Base-by-base conservation (phyloP, 2,329 filamentous ascomycete species). In the Keithomyces neogunnii region DNA sequence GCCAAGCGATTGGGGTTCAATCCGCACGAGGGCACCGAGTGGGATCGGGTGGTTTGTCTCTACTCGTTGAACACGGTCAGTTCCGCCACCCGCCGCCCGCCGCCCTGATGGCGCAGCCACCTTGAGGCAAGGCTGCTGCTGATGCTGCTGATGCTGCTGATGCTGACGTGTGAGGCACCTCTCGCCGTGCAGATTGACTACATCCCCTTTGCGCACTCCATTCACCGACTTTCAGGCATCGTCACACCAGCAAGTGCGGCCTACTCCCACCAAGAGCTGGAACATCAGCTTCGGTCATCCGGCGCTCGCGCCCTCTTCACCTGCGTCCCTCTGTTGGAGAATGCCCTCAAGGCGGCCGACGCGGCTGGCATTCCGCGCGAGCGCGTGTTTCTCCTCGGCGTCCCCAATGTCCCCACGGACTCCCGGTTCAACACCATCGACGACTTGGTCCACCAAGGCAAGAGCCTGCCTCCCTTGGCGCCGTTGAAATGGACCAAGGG, bases 41-140 rank as follows among this genome's bases (percentile, higher is more conserved):
- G 85, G 85, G 88, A 93, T 61, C 89, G 90, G 66, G 86, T 91
- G 29, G 73, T 89, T 46, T 85, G 76, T 4, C 72, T 91, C 31
- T 95, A 88, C 69, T 84, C 85, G n/a, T 68, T 90, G 53, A 95
- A 95, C 64, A 89, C 88, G 32, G 86, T 89, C 68, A 53, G 77
- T 61, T 6, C 29, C 19, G 19, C 19, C 19, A 19, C 19, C 19
- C 19, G 19, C 19, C 19, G 19, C 19, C 19, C 19, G 19, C 19
- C 19, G 19, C 19, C 19, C 19, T 19, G 19, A 19, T 19, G 19
- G 19, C 19, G 19, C 19, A 19, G 19, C 19, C 19, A 19, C 19
- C 19, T 19, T 19, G 19, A 19, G 19, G 19, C 19, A 19, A 19
- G 19, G 19, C 45, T 2, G 19, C 29, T 47, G 53, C 36, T 48